A percentile compares a stretch with the other conserved stretches of the same genome.
Evolutionary conservation across 192 early-diverging fungal genomes (phyloP).

Genomic region (Mortierella antarctica): DNA sequence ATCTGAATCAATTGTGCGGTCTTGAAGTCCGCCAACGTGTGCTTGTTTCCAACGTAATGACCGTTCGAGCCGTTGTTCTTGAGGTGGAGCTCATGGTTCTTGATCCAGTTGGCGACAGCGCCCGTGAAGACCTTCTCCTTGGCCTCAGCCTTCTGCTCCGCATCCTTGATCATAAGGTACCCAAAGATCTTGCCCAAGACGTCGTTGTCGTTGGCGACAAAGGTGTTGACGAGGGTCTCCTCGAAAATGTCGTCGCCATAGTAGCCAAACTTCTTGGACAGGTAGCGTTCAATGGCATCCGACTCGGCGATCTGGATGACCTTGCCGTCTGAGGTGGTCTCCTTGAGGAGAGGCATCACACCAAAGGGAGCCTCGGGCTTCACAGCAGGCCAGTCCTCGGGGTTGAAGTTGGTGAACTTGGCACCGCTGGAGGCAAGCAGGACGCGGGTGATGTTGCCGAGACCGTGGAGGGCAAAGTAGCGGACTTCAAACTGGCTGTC

Average conservation of each 20-base stretch:
- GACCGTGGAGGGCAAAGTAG: conserved; percentile 23
- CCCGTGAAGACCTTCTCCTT: conserved; percentile 10
- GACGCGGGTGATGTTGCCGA: neutral
- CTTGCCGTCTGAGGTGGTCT: conserved; percentile 43
- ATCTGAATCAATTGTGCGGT: neutral
- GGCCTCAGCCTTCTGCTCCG: conserved; percentile 12
- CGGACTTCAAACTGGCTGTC: conserved; percentile 16
- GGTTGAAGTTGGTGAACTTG: conserved; percentile 33
- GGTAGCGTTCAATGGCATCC: conserved; percentile 58
- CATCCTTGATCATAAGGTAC: conserved; percentile 5
- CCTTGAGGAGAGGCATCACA: conserved; percentile 59
- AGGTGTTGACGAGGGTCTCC: conserved; percentile 42
- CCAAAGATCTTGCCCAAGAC: conserved; percentile 1
- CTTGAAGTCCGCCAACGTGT: conserved; percentile 55
- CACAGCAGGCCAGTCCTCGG: conserved; percentile 53
- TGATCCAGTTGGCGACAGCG: conserved; percentile 13
- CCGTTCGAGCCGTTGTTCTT: conserved; percentile 63
- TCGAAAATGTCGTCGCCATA: conserved; percentile 39
- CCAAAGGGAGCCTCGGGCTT: conserved; percentile 56
- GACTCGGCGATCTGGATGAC: conserved; percentile 54
- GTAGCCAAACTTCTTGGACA: conserved; percentile 53
- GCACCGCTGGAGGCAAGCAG: conserved; percentile 57
- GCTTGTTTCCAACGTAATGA: conserved; percentile 62
- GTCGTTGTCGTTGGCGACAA: conserved; percentile 18
- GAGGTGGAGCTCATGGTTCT: conserved; percentile 54